Evolutionary conservation across 371 early-diverging fungal species (phyloP).

Genomic region (Batrachochytrium dendrobatidis): DNA sequence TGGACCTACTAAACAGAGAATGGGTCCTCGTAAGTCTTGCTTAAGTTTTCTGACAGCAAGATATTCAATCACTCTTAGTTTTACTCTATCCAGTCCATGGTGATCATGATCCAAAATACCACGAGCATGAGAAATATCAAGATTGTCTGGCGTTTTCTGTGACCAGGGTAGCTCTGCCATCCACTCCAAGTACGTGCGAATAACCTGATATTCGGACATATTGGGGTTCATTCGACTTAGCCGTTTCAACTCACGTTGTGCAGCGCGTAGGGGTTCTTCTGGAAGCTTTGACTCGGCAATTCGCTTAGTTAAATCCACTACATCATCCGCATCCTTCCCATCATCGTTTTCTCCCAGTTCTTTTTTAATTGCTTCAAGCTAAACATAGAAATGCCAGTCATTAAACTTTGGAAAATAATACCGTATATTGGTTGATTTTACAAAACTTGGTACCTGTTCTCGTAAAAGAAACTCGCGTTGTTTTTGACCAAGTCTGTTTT

Average conservation of each 20-base stretch:
- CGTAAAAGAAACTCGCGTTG: constrained; percentile 76
- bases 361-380: constrained; percentile 75
- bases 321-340: constrained; percentile 50
- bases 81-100: constrained; percentile 76
- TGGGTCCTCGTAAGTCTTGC: constrained; percentile 72
- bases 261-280: constrained; percentile 55
- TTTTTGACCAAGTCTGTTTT: constrained; percentile 66
- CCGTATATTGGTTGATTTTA: not conserved
- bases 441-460: constrained; percentile 54
- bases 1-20: constrained; percentile 71
- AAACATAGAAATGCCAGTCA: not conserved
- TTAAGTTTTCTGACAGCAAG: constrained; percentile 74
- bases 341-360: constrained; percentile 63
- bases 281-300: constrained; percentile 59
- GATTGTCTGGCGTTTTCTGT: constrained; percentile 46
- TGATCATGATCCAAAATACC: constrained; percentile 71
- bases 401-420: not conserved
- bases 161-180: constrained; percentile 75
- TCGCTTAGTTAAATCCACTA: constrained; percentile 48
- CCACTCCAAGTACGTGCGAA: constrained; percentile 69
- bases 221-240: constrained; percentile 64
- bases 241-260: constrained; percentile 64
- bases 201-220: constrained; percentile 72
- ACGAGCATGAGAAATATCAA: constrained; percentile 62
- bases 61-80: constrained; percentile 74